Evolutionary conservation across 1,284 basidiomycete species (phyloP), one percentile per base, ranked within the genome.

Genomic region (Irpex sp.): DNA sequence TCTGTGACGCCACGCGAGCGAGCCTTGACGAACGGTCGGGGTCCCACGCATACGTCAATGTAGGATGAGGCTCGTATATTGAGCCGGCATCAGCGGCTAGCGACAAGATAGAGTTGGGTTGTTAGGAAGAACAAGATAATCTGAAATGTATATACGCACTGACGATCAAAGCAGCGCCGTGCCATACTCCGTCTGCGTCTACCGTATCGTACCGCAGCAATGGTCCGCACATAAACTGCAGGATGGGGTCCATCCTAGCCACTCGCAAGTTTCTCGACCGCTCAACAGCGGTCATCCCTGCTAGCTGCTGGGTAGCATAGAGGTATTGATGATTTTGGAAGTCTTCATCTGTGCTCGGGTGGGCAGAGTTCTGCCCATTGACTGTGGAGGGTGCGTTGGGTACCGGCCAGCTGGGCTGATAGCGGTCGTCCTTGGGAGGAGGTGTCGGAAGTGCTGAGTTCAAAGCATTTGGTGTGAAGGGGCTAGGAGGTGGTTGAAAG

Each of bases 141-240:
- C 19, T 34, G 31, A 34, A 34, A 36, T 55, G 13, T 54, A 19
- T 13, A 60, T 54, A 86, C 88, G 77, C 66, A 90, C 91, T 92
- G 65, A 95, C 92, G 60, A 96, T 83, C 74, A 96, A 76, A n/a
- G 86, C 92, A 8, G 91, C 92, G 19, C 95, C 96, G 68, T 90
- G 85, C 92, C 94, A 98, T 36, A 94, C 77, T 13, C 87, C 87
- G 51, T 85, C 76, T 62, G 86, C 79, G 65, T 92, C 88, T 31
- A 94, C 86, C 0, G 94, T 97, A 74, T 98, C 96, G 75, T 97
- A 98, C 65, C 91, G 86, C 66, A 99, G 78, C 49, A 98, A 81
- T 9, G 96, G 96, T 1, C 96, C 96, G 61, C 86, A 88, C 90
- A 92, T 92, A 66, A 92, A 85, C 79, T 91, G 77, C 40, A 93